Evolutionary conservation across 75 land plant species (phyloP), one percentile per base, ranked within the genome.

Genomic region (Cryptomeria japonica): DNA sequence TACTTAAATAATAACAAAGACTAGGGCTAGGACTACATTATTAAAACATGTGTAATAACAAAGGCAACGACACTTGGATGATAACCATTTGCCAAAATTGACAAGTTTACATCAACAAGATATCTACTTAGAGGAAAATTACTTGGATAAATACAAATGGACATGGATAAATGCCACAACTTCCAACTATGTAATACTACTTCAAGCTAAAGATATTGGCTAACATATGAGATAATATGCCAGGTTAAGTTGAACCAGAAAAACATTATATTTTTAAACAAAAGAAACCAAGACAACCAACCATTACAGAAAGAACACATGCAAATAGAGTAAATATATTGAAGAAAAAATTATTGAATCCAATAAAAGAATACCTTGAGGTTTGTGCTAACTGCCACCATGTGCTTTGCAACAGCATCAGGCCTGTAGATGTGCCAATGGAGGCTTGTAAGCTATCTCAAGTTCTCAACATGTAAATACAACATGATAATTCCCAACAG

Each of bases 351-450:
- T 7, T 28, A 64, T 64, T 25, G 68, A 61, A 61, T 18, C 68
- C 68, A 36, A 78, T 16, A 36, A 15, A 79, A 79, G 42, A 79
- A 38, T 72, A 96, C 99, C 97, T 87, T 88, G 72, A 97, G 92
- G 86, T 98, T 98, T 70, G 99, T 98, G 85, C 99, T 98, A 72
- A 98, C 98, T 64, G 99, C 99, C 80, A 98, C 98, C 99, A 98
- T 98, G 85, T 98, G 99, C 95, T 95, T 98, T 84, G 97, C 90
- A 32, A 98, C 95, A 7, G 99, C 99, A 34, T 94, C 87, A 56
- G 95, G 86, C 83, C 98, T 95, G 94, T 79, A 80, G 85, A 41
- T 22, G 36, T 25, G n/a, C 39, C 83, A 19, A 16, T 85, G 25
- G 39, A 53, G 15, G 36, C 36, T 79, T 86, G 36, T 68, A 32